Base-by-base conservation (phyloP, 2,329 filamentous ascomycete genomes). In the Sclerotinia glacialis region DNA sequence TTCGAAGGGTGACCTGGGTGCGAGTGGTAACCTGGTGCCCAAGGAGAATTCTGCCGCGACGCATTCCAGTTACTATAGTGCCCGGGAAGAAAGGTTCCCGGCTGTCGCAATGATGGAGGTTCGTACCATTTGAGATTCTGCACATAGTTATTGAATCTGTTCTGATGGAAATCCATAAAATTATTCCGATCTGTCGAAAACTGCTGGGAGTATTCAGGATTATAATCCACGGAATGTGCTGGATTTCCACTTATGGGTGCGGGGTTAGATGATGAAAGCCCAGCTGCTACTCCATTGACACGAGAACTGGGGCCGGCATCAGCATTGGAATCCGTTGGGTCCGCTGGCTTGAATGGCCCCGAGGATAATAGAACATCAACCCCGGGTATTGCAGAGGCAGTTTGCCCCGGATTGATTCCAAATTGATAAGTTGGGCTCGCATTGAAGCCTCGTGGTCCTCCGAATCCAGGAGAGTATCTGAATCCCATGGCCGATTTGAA, bases 381-480 rank as follows among this genome's bases (percentile, higher is more conserved):
- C 34, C 31, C 44, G 12, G 46, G 46, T 23, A 26, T 16, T 26
- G 14, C n/a, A 40, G 58, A 61, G 14, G 44, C 21, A 21, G 18
- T 49, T 26, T 14, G 58, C 31, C 21, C 16, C n/a, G 12, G 8
- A 26, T 26, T 49, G 26, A 61, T 40, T 16, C 31, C 31, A 61
- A 23, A 60, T 23, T 60, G 42, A 6, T 34, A 47, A 26, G 21
- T 60, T 28, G 64, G 21, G 40, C 55, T 53, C 23, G 54, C 9
- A n/a, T 50, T 50, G 14, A 65, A 65, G 12, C 64, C 64, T 11
- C 21, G 37, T 23, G 55, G 34, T 28, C 64, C 64, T 16, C 64
- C 64, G 37, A 65, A 65, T 9, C 64, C 64, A 21, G 64, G 64
- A 31, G 64, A 65, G 21, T 61, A 65, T 52, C 21, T 65, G 16